Evolutionary conservation across 106 monocot species (phyloP), one percentile per base, ranked within the genome.

Genomic region (Allium fistulosum): DNA sequence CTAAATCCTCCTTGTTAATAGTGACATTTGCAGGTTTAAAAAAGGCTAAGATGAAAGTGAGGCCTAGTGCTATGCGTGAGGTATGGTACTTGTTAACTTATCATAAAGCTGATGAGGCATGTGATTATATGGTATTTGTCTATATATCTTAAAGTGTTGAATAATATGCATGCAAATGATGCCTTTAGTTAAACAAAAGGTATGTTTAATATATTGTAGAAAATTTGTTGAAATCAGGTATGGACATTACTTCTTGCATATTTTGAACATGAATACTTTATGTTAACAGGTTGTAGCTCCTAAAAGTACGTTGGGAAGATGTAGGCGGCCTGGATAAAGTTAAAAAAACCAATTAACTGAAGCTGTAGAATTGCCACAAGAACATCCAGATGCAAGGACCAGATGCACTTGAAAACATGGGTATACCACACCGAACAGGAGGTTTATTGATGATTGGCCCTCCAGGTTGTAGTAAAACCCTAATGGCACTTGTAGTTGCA

Each of bases 51-150:
- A 68, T 83, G 74, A 99, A 90, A 93, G 86, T 93, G 73, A 84
- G 85, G 67, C 97, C 97, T 48, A 93, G 92, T 79, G 87, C 93
- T 51, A 93, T 99, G 97, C 80, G 97, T 61, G 97, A 99, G 97
- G 92, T 92, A 87, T 10, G 51, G 27, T 10, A 57, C 72, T 59
- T 22, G 22, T 22, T 22, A 22, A 22, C 22, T 22, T 22, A 1
- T 22, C 22, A 22, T 22, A 22, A 0, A 22, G 22, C 22, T 22
- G 22, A 22, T 22, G 22, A 22, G 22, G 22, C 22, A 22, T 22
- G 22, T 22, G 22, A 22, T 22, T 22, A 22, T 22, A 22, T 22
- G 22, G 22, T 22, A 22, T 22, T 22, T 22, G 22, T 22, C 22
- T 22, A 22, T 22, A 22, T 22, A 22, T 22, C 22, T n/a, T n/a